A percentile compares a stretch with the other conserved stretches of the same genome.
phyloP scores from a whole-genome alignment of 2,329 filamentous ascomycete genomes.

The Colletotrichum melonis region DNA sequence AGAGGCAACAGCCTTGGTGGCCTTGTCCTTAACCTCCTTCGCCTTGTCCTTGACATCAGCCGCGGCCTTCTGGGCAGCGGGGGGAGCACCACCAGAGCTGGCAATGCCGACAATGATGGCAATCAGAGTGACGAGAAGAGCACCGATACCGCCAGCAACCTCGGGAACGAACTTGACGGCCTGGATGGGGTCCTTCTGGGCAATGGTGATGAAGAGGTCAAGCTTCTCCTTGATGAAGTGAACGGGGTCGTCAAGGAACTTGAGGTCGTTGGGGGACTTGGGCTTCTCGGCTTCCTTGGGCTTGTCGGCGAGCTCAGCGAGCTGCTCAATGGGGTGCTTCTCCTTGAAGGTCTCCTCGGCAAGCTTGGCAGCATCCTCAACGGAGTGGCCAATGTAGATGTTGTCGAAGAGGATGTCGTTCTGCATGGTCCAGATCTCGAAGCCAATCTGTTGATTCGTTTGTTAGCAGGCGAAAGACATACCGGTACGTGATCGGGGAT shows the following conservation, averaged over 20 bases:
- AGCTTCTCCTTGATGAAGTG: constrained; percentile 91
- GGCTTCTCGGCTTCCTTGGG: constrained; percentile 77
- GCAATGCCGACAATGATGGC: constrained; percentile 77
- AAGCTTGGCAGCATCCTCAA: constrained; percentile 91
- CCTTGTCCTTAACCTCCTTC: constrained; percentile 82
- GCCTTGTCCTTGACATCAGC: constrained; percentile 75
- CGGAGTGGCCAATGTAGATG: constrained; percentile 99
- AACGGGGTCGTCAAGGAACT: constrained; percentile 92
- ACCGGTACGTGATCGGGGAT: background rate
- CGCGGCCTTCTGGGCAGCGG: constrained; percentile 80
- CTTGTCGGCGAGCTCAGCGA: constrained; percentile 81
- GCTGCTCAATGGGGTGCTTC: constrained; percentile 87
- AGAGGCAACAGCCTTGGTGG: constrained; percentile 65
- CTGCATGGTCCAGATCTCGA: constrained; percentile 99
- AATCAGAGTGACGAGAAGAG: constrained; percentile 75
- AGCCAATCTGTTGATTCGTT: constrained; percentile 78
- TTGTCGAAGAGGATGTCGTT: constrained; percentile 99
- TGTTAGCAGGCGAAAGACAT: constrained; percentile 21
- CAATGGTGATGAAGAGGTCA: constrained; percentile 88
- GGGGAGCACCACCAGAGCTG: constrained; percentile 68
- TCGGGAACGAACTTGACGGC: constrained; percentile 92
- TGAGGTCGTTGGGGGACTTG: constrained; percentile 80
- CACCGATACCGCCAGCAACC: constrained; percentile 83
- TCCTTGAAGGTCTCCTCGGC: constrained; percentile 89
- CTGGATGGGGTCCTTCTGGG: constrained; percentile 82